Evolutionary conservation across 345 rosid species (phyloP).

Genomic region (Kernera saxatilis): DNA sequence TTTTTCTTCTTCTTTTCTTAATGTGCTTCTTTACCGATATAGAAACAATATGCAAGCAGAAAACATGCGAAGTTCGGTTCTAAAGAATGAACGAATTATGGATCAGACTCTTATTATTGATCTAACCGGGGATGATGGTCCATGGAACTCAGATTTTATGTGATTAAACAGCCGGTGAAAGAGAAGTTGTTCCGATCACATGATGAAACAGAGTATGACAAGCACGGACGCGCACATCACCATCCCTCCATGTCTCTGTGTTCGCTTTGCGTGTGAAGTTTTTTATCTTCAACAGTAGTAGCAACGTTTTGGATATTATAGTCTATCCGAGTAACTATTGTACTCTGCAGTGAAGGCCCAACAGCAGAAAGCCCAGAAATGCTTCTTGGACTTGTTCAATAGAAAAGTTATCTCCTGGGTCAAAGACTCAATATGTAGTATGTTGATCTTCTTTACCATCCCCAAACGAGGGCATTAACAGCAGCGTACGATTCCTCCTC

Average conservation of each 20-base stretch:
- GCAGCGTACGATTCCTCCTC: constrained; percentile 67
- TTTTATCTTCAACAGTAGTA: constrained; percentile 59
- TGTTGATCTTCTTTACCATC: constrained; percentile 93
- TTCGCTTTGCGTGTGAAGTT: constrained; percentile 70
- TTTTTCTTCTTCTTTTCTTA: neutral
- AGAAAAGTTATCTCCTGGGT: constrained; percentile 74
- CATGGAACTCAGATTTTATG: neutral
- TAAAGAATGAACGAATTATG: constrained; percentile 19
- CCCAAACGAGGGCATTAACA: constrained; percentile 95
- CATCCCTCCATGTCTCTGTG: constrained; percentile 91
- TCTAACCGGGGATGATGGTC: neutral
- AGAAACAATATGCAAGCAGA: neutral
- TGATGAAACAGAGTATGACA: constrained; percentile 82
- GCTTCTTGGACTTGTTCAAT: constrained; percentile 75
- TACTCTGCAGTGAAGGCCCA: constrained; percentile 78
- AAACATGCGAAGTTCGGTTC: neutral
- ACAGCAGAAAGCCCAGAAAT: constrained; percentile 59
- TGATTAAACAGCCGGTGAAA: neutral
- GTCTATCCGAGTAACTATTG: constrained; percentile 92
- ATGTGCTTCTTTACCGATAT: neutral
- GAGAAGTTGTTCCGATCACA: constrained; percentile 35
- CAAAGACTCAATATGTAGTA: constrained; percentile 66
- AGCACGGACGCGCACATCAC: constrained; percentile 90
- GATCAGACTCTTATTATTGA: neutral
- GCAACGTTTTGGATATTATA: constrained; percentile 92